These are phyloP conservation scores for Fusarium veterinarium DNA, from an alignment of 2,329 filamentous ascomycete species.

Conservation along the genomic window DNA sequence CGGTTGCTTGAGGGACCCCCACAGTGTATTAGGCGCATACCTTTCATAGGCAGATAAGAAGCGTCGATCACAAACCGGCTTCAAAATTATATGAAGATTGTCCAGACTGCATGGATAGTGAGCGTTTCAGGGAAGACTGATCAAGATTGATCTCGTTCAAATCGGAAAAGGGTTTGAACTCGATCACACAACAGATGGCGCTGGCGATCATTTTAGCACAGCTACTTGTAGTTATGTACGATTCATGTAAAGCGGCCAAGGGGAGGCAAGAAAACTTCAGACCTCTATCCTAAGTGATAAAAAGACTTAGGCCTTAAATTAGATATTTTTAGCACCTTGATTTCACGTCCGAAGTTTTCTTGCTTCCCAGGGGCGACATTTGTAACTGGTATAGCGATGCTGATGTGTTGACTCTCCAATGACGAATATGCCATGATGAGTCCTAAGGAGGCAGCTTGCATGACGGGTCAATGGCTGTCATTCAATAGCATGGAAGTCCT, in stretches of 20 bases:
- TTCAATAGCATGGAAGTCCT: background rate
- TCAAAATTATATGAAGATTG: constrained; percentile 24
- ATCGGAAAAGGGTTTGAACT: background rate
- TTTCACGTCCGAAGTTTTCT: too few relatives aligned
- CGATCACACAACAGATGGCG: background rate
- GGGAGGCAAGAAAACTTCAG: too few relatives aligned
- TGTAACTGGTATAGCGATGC: too few relatives aligned
- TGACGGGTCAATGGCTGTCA: background rate
- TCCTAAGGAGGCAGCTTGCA: background rate
- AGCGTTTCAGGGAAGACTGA: constrained; percentile 19
- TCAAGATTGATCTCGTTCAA: constrained; percentile 16
- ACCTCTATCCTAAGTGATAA: background rate
- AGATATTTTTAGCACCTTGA: background rate
- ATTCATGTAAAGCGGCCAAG: constrained; percentile 1
- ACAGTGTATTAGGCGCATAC: constrained; percentile 26
- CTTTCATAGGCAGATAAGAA: constrained; percentile 14
- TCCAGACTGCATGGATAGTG: constrained; percentile 1
- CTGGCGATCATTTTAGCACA: background rate
- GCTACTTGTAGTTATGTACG: background rate
- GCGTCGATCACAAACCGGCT: constrained; percentile 16
- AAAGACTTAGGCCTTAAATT: background rate
- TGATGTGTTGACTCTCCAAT: background rate
- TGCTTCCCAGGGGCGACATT: background rate
- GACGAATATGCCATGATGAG: background rate
- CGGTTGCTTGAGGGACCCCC: constrained; percentile 14